Conservation (phyloP, 2,329 filamentous ascomycete species). For the Aaosphaeria arxii region DNA sequence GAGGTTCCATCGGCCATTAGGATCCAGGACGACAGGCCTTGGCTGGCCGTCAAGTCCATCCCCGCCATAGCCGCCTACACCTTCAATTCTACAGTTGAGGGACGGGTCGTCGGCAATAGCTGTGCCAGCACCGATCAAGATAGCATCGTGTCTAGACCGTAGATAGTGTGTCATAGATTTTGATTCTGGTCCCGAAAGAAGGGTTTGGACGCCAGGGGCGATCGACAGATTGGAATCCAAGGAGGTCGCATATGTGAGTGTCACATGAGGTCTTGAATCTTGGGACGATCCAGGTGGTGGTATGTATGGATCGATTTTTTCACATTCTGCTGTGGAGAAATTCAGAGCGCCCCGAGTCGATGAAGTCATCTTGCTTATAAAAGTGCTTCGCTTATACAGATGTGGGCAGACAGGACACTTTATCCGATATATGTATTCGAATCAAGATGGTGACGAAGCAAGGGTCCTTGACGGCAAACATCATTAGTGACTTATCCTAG, state of each 20-base stretch:
- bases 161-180: conserved; percentile 95
- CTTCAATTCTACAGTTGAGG: conserved; percentile 74
- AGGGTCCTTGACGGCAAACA: too few relatives aligned
- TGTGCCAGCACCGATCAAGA: conserved; percentile 81
- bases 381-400: too few relatives aligned
- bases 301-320: conserved; percentile 53
- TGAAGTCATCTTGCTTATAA: conserved; percentile 6
- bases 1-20: conserved; percentile 69
- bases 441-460: too few relatives aligned
- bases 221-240: conserved; percentile 79
- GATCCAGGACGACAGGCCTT: conserved; percentile 79
- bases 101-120: conserved; percentile 81
- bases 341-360: conserved; percentile 20
- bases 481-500: too few relatives aligned
- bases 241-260: conserved; percentile 86
- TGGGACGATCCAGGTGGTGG: conserved; percentile 22
- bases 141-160: conserved; percentile 77
- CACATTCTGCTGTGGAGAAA: conserved; percentile 44
- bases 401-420: too few relatives aligned
- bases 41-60: conserved; percentile 62
- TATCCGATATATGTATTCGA: too few relatives aligned
- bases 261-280: conserved; percentile 39
- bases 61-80: conserved; percentile 56
- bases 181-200: conserved; percentile 75
- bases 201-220: conserved; percentile 74